Base-by-base conservation (phyloP, 371 early-diverging fungal genomes). In the Parasitella parasitica region DNA sequence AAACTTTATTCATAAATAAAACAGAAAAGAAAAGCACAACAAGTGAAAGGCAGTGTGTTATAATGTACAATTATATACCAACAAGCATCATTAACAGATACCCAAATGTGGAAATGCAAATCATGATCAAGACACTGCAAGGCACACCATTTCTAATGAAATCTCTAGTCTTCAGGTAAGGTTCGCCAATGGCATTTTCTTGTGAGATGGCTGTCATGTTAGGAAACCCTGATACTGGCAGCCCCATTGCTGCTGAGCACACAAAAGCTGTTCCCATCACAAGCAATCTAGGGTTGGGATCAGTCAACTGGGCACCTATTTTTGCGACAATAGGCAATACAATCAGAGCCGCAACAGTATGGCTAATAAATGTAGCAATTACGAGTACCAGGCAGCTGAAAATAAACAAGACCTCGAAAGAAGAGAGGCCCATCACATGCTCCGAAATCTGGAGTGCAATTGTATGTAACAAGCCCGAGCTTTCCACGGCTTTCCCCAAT, bases 331-430 rank as follows among this genome's bases (percentile, higher is more conserved):
- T 89, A 4, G 94, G 94, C 46, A 94, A 69, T 2, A 93, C 87
- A 62, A 94, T 93, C 66, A 94, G 69, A 0, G 94, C 94, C 0
- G 90, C 92, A 1, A 98, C 98, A 0, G 98, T 97, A 67, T 98
- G 98, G 37, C 91, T 91, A 58, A 98, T 94, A 70, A 97, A 97
- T 2, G 94, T 94, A 15, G 97, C 91, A 64, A 92, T 88, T 2
- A 92, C 83, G 2, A 92, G 66, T 3, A 92, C 89, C 52, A 94
- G 65, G 13, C 72, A 70, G 13, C 88, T 81, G 64, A 94, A 90
- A 11, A 88, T 73, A 37, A 88, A 78, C 54, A 92, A 63, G 6
- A 94, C 88, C 12, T 78, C 72, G 67, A 89, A 93, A 5, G 89
- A 76, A 4, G 86, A 73, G 62, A 92, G 65, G 6, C 82, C 91